Evolutionary conservation across 768 basidiomycete species (phyloP), one percentile per base, ranked within the genome.

Genomic region (Mycena crocata): DNA sequence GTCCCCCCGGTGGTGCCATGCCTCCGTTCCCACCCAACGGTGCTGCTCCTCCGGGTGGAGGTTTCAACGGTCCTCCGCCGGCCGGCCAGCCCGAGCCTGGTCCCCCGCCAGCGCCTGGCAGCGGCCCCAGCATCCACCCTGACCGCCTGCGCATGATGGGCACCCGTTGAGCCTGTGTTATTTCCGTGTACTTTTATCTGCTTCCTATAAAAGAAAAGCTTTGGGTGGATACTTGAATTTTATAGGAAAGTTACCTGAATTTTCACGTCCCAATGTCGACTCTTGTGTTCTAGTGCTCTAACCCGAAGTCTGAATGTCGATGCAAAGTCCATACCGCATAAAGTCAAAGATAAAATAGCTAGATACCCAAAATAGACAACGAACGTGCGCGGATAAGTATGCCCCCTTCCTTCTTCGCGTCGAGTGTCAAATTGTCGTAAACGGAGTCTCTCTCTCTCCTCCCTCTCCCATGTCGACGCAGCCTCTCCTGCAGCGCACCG

Each of bases 401-500:
- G n/a, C n/a, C n/a, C n/a, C n/a, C n/a, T n/a, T n/a, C n/a, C n/a
- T n/a, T n/a, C n/a, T n/a, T n/a, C n/a, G n/a, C n/a, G n/a, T n/a
- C n/a, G n/a, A n/a, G n/a, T n/a, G n/a, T n/a, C n/a, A n/a, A n/a
- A n/a, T n/a, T n/a, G n/a, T n/a, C n/a, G n/a, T n/a, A n/a, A n/a
- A n/a, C n/a, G n/a, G n/a, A n/a, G n/a, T n/a, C n/a, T n/a, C n/a
- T n/a, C n/a, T n/a, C 34, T 52, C 37, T 32, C 37, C 17, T 28
- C 21, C 28, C 3, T 17, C 52, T 32, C 31, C 57, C 58, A 99
- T 98, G 98, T 99, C 98, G 21, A 98, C 95, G 48, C 98, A 99
- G 78, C 98, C 98, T 30, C 88, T 99, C 56, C 91, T 99, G 26
- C 97, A 98, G 79, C 90, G 98, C 66, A 97, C 96, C 12, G 93